Percentiles rank a stretch among this genome's conserved stretches.
Evolutionary conservation across 164 flowering plant species (phyloP).

Genomic region (Chloranthus sessilifolius): DNA sequence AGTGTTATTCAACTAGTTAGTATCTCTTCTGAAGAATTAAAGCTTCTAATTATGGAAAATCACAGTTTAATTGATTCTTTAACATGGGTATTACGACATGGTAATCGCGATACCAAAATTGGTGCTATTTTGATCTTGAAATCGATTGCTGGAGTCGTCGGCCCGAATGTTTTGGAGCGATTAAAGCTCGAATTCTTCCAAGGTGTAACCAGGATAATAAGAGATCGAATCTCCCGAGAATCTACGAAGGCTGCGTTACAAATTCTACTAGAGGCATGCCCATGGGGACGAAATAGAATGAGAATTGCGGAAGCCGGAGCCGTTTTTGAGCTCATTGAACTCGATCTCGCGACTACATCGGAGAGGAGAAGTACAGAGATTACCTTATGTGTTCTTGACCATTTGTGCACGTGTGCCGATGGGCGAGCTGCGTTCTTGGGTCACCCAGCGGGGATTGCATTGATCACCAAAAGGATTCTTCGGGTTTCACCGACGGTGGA

Average conservation of each 20-base stretch:
- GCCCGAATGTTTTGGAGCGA: constrained; percentile 17
- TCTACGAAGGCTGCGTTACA: constrained; percentile 35
- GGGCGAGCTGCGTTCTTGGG: constrained; percentile 44
- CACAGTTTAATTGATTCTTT: constrained; percentile 31
- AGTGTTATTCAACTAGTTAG: constrained; percentile 23
- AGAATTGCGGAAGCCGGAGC: constrained; percentile 48
- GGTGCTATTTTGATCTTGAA: constrained; percentile 35
- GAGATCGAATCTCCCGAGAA: constrained; percentile 17
- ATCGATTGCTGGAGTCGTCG: constrained; percentile 22
- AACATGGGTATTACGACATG: constrained; percentile 27
- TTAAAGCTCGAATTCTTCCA: constrained; percentile 42
- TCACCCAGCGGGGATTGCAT: constrained; percentile 43
- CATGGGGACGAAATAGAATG: constrained; percentile 39
- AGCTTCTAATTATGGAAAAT: constrained; percentile 2
- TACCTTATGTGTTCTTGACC: constrained; percentile 27
- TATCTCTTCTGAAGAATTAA: constrained; percentile 12
- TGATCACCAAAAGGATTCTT: constrained; percentile 39
- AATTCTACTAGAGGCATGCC: constrained; percentile 32
- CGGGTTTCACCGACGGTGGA: constrained; percentile 35
- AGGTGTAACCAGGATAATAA: constrained; percentile 20
- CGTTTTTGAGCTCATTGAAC: constrained; percentile 50
- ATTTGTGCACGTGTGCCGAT: constrained; percentile 46
- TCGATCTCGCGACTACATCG: constrained; percentile 22
- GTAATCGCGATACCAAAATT: constrained; percentile 7
- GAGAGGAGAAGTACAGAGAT: constrained; percentile 44